A percentile compares a stretch with the other conserved stretches of the same genome.
phyloP scores from a whole-genome alignment of 768 basidiomycete species.

The Thelephora ganbajun region DNA sequence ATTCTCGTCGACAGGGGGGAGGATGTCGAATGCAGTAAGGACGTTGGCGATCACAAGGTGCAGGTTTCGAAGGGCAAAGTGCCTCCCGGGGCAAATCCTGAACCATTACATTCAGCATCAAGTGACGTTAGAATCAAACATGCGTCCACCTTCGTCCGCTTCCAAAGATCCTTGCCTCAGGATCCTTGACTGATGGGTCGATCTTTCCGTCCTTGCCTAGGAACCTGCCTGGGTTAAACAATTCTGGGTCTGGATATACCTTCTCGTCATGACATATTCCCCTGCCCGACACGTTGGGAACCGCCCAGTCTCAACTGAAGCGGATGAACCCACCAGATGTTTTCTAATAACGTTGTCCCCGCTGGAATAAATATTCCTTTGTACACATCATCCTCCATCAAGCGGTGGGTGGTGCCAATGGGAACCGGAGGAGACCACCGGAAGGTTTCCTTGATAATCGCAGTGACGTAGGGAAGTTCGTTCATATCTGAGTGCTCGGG shows the following conservation, averaged over 20 bases:
- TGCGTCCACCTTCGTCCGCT: conserved; percentile 5
- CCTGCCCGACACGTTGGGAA: conserved; percentile 1
- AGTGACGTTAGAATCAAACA: background rate
- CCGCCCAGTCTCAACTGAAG: background rate
- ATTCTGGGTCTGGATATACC: conserved; percentile 2
- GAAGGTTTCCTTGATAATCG: conserved; percentile 12
- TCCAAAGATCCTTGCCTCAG: conserved; percentile 2
- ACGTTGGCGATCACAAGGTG: conserved; percentile 4
- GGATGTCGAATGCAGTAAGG: conserved; percentile 7
- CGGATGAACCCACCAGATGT: conserved; percentile 12
- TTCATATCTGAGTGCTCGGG: conserved; percentile 8
- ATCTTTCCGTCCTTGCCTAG: conserved; percentile 3
- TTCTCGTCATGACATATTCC: conserved; percentile 2
- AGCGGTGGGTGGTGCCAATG: conserved; percentile 24
- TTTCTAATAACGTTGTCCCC: conserved; percentile 35
- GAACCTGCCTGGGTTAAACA: conserved; percentile 2
- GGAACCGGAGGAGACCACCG: conserved; percentile 12
- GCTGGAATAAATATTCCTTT: conserved; percentile 44
- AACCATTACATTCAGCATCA: background rate
- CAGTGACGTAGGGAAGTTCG: conserved; percentile 12
- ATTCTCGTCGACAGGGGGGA: conserved; percentile 6
- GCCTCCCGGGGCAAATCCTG: conserved; percentile 10
- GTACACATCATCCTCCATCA: conserved; percentile 56
- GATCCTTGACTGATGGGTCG: conserved; percentile 1
- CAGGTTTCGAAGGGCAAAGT: conserved; percentile 4